A percentile compares a stretch with the other conserved stretches of the same genome.
phyloP scores from a whole-genome alignment of 768 basidiomycete species.

The Hebeloma cylindrosporum region DNA sequence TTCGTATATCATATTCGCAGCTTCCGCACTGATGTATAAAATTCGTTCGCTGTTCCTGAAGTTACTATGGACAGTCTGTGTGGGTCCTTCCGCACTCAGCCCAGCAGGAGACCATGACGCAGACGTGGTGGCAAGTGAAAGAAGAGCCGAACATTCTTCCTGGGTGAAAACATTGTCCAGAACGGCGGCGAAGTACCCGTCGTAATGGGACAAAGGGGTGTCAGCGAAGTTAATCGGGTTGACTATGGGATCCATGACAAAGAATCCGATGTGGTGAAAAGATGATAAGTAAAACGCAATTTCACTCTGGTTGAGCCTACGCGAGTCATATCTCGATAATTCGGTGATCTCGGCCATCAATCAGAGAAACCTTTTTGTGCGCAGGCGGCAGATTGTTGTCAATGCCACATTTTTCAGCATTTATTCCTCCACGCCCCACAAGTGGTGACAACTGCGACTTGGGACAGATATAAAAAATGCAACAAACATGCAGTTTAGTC shows the following conservation, averaged over 20 bases:
- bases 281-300: no score
- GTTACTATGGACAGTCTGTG: slow-evolving; percentile 28
- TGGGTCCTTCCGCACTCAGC: slow-evolving; percentile 23
- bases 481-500: no score
- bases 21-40: slow-evolving; percentile 28
- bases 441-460: no score
- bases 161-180: slow-evolving; percentile 39
- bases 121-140: slow-evolving; percentile 28
- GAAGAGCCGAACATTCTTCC: slow-evolving; percentile 35
- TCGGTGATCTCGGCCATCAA: no score
- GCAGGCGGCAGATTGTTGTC: no score
- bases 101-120: slow-evolving; percentile 34
- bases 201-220: slow-evolving; percentile 31
- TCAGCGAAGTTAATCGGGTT: slow-evolving; percentile 29
- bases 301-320: no score
- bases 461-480: no score
- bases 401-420: no score
- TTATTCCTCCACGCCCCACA: no score
- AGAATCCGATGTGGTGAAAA: no score
- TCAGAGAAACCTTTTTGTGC: no score
- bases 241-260: slow-evolving; percentile 4
- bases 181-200: slow-evolving; percentile 35
- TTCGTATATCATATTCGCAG: slow-evolving; percentile 30
- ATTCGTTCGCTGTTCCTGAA: slow-evolving; percentile 40
- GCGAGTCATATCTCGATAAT: no score